Evolutionary conservation across 164 flowering plant species (phyloP), one percentile per base, ranked within the genome.

Genomic region (Sextonia rubra): DNA sequence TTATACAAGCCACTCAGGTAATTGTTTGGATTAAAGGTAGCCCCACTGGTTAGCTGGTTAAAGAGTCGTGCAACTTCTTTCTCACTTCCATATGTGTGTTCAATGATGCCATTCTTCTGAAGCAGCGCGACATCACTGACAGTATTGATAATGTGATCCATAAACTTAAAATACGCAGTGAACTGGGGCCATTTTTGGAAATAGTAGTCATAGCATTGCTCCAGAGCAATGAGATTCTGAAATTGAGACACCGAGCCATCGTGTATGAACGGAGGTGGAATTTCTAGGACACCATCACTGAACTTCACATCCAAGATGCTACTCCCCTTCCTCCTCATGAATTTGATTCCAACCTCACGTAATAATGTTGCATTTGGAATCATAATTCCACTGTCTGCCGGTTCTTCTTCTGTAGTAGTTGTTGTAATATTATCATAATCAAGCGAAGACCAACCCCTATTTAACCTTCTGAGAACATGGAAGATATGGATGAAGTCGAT

Each of bases 151-250:
- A 82, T 58, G 55, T 77, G 73, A 32, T 79, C 74, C 27, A 80
- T 71, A 74, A 84, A 77, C 69, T 75, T 52, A 37, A 81, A 44
- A 69, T 74, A 79, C 27, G 68, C 47, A n/a, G 83, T 82, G 67
- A 84, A 76, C 5, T 32, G 44, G 44, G 44, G 44, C 6, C 0
- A 32, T 5, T 6, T 6, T 1, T 0, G 1, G 9, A 32, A 32
- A 9, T 32, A 32, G 55, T 72, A 66, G 1, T 79, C 77, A 52
- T 65, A 60, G 64, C 80, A 77, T 26, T 84, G 84, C 73, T 84
- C 85, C 8, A 71, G 77, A 15, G 81, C 82, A 2, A 80, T 71
- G 1, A 80, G 72, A 62, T 83, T 83, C 4, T 76, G 77, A 24
- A 83, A 73, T 15, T 76, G 27, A 0, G 78, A 73, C 32, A 64